A percentile compares a stretch with the other conserved stretches of the same genome.
phyloP scores from a whole-genome alignment of 2,329 filamentous ascomycete species.

The Neopestalotiopsis clavispora region DNA sequence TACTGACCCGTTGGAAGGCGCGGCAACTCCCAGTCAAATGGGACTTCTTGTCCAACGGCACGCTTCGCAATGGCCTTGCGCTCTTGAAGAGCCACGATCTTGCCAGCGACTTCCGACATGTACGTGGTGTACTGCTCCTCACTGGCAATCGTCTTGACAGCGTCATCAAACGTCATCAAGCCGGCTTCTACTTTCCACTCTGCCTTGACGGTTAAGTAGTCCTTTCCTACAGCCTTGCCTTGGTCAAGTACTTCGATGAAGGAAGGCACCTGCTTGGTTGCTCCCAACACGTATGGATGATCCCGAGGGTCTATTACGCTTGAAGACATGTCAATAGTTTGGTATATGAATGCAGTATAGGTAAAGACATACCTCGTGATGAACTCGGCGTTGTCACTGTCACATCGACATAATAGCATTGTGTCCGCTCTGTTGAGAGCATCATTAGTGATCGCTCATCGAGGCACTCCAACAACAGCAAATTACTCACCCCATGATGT shows the following conservation, averaged over 20 bases:
- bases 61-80: constrained; percentile 26
- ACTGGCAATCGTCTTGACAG: constrained; percentile 33
- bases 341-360: no score
- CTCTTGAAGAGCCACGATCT: constrained; percentile 2
- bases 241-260: constrained; percentile 31
- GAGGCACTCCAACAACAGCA: no score
- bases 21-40: constrained; percentile 42
- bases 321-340: background rate
- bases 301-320: constrained; percentile 42
- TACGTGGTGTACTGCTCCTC: constrained; percentile 34
- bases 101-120: constrained; percentile 14
- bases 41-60: constrained; percentile 28
- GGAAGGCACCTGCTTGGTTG: constrained; percentile 36
- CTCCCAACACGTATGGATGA: constrained; percentile 44
- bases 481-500: constrained; percentile 38
- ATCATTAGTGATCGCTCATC: background rate
- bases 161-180: constrained; percentile 41
- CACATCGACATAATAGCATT: constrained; percentile 42
- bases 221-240: constrained; percentile 30
- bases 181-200: constrained; percentile 38
- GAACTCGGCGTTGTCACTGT: constrained; percentile 43
- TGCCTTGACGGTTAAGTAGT: constrained; percentile 31
- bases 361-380: constrained; percentile 31
- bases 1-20: constrained; percentile 40
- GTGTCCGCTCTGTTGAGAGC: constrained; percentile 35